Evolutionary conservation across 306 rosid genomes (phyloP), one percentile per base, ranked within the genome.

Genomic region (Parietaria judaica): DNA sequence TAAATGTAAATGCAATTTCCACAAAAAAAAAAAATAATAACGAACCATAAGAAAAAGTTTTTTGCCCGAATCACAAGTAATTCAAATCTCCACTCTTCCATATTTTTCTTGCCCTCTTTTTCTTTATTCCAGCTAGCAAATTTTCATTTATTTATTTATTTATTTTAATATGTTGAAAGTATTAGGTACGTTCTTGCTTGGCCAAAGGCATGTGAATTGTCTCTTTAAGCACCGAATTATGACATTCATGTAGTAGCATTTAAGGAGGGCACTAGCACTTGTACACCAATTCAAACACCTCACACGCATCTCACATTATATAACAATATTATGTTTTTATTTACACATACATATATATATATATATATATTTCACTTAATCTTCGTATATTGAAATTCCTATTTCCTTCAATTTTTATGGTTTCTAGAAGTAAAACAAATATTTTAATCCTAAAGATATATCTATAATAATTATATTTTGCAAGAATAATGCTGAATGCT

Each of bases 231-330:
- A 54, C 50, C 67, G 46, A 69, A 69, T 50, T 61, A 61, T 49
- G 69, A 61, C 77, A 54, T 47, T 66, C 77, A 73, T 66, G 77
- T 73, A 72, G 77, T 54, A 23, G 77, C 72, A 66, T 72, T 72
- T 6, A 72, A 60, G 48, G 64, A 60, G 49, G 52, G 51, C 51
- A 60, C 51, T 35, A 37, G 11, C 6, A 56, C 7, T 56, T 6
- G 44, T 41, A 41, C 45, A 5, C 9, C 45, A 41, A 41, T 55
- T 23, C 56, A 8, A 62, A 48, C 14, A 48, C 35, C 43, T 16
- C 56, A 23, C 45, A 31, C 41, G 7, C 10, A 39, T 59, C 35
- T 43, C 2, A 2, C 12, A 8, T 3, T 7, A 14, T 14, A 8
- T 11, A 9, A 6, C 11, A 10, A 3, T 3, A 17, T 39, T 15